Evolutionary conservation across 1,139 yeast species (phyloP).

Genomic region (Nakaseomyces kungkrabaensis): DNA sequence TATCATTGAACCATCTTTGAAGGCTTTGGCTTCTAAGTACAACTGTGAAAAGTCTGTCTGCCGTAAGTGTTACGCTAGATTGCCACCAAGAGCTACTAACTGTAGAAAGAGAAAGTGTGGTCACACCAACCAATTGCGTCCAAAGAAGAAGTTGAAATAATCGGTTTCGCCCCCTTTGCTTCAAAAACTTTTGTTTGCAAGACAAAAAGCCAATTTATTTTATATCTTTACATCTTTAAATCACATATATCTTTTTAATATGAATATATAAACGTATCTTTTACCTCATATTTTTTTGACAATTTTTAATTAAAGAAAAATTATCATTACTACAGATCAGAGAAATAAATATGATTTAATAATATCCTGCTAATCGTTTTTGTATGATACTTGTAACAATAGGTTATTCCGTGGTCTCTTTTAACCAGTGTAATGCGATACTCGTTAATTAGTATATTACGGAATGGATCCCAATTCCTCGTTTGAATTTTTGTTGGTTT

Average conservation of each 20-base stretch:
- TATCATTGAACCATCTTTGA: constrained; percentile 98
- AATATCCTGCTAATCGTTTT: too few species aligned
- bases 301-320: not conserved
- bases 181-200: not conserved
- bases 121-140: constrained; percentile 99
- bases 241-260: constrained; percentile 2
- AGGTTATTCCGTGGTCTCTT: too few species aligned
- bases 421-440: too few species aligned
- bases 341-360: too few species aligned
- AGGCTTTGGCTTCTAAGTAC: constrained; percentile 98
- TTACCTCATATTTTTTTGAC: not conserved
- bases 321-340: too few species aligned
- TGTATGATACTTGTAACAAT: too few species aligned
- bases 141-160: constrained; percentile 99
- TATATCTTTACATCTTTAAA: not conserved
- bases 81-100: constrained; percentile 99
- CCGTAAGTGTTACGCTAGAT: constrained; percentile 99
- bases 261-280: constrained; percentile 3
- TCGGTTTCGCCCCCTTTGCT: constrained; percentile 32
- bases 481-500: too few species aligned
- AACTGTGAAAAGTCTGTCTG: constrained; percentile 99
- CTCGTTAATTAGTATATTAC: too few species aligned
- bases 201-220: constrained; percentile 1
- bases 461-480: too few species aligned
- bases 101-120: constrained; percentile 99